A percentile compares a stretch with the other conserved stretches of the same genome.
Conservation (phyloP, 75 land plant species). For the Sequoia sempervirens region DNA sequence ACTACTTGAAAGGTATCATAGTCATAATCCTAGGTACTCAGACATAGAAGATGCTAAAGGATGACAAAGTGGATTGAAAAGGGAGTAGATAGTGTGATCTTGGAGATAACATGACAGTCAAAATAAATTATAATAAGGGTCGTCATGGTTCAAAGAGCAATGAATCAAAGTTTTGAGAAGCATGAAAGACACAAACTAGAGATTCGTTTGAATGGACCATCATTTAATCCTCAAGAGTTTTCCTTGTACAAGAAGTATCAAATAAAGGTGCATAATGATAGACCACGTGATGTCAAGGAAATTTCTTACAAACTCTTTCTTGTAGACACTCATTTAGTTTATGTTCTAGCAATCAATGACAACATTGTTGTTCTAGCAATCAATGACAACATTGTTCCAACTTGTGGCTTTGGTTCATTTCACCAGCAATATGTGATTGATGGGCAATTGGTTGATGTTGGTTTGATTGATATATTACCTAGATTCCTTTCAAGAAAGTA, state of each 20-base stretch:
- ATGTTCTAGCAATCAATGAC: constrained; percentile 53
- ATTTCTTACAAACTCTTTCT: constrained; percentile 69
- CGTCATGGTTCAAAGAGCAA: too few relatives aligned
- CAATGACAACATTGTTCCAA: constrained; percentile 44
- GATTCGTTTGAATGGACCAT: constrained; percentile 66
- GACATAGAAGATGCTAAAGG: too few relatives aligned
- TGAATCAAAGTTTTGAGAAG: not conserved
- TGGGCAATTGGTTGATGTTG: constrained; percentile 88
- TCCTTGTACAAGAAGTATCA: constrained; percentile 80
- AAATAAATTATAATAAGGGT: too few relatives aligned
- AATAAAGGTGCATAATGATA: constrained; percentile 78
- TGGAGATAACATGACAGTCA: too few relatives aligned
- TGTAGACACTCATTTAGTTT: constrained; percentile 73
- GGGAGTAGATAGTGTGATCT: too few relatives aligned
- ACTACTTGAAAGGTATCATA: too few relatives aligned
- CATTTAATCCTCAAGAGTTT: constrained; percentile 85
- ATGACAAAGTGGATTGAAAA: too few relatives aligned
- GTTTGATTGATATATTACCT: constrained; percentile 91
- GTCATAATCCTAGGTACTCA: too few relatives aligned
- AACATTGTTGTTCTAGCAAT: constrained; percentile 50
- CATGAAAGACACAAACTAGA: constrained; percentile 41
- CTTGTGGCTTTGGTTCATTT: constrained; percentile 97
- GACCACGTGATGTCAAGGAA: constrained; percentile 64
- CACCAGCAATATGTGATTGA: constrained; percentile 95
- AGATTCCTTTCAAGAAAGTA: constrained; percentile 93